Percentiles rank a stretch among this genome's conserved stretches.
Evolutionary conservation across 2,329 filamentous ascomycete species (phyloP).

Genomic region (Hymenoscyphus fructigenus): DNA sequence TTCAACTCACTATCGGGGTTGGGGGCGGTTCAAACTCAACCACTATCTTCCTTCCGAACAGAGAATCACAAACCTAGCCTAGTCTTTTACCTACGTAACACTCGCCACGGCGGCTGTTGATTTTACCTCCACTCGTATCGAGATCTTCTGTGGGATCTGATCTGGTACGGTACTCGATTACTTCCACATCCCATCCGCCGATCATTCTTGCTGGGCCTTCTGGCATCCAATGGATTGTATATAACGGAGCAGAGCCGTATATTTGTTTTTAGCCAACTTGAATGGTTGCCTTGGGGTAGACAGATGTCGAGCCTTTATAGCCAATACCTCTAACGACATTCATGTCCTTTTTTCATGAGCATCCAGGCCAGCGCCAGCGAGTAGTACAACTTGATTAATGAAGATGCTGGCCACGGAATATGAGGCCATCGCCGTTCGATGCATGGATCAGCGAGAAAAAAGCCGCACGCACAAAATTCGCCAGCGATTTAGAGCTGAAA

Average conservation of each 20-base stretch:
- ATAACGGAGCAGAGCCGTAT: background rate
- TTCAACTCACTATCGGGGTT: background rate
- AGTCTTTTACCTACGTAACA: background rate
- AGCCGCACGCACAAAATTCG: background rate
- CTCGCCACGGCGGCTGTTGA: background rate
- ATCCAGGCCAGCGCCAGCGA: background rate
- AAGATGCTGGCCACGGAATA: background rate
- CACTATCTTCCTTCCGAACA: background rate
- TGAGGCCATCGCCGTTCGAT: background rate
- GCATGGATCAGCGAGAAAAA: background rate
- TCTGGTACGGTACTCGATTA: slow-evolving; percentile 7
- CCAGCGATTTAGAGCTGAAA: slow-evolving; percentile 1
- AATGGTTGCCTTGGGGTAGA: background rate
- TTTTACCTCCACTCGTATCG: background rate
- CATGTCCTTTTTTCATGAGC: background rate
- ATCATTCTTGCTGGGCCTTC: slow-evolving; percentile 7
- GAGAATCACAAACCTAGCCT: background rate
- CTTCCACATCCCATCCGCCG: slow-evolving; percentile 6
- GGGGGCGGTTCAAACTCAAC: background rate
- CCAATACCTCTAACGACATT: background rate
- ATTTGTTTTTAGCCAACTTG: background rate
- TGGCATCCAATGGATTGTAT: slow-evolving; percentile 11
- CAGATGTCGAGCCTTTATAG: background rate
- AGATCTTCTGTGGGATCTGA: slow-evolving; percentile 1
- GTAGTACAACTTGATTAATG: background rate